Evolutionary conservation across 371 early-diverging fungal genomes (phyloP).

Genomic region (Phascolomyces articulosus): DNA sequence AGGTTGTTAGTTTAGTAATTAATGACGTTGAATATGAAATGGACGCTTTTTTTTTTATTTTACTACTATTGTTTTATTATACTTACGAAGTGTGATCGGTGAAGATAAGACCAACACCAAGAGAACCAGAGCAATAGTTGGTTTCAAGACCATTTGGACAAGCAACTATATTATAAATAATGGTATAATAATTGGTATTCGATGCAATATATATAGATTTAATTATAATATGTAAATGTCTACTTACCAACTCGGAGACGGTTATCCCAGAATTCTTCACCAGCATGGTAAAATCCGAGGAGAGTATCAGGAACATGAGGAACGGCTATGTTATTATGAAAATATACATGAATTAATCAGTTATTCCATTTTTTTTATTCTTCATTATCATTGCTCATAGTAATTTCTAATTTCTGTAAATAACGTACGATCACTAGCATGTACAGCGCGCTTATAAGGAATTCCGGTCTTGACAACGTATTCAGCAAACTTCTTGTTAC

Average conservation of each 20-base stretch:
- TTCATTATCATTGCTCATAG: no score
- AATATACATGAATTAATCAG: no score
- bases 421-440: conserved; percentile 25
- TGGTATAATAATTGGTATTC: neutral
- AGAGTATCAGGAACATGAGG: conserved; percentile 16
- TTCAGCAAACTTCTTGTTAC: conserved; percentile 21
- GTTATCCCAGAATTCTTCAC: conserved; percentile 16
- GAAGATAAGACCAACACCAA: conserved; percentile 16
- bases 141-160: conserved; percentile 21
- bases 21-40: no score
- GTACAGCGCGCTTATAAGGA: conserved; percentile 16
- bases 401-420: neutral
- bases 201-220: neutral
- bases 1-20: neutral
- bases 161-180: conserved; percentile 6
- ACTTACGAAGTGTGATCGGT: conserved; percentile 17
- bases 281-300: conserved; percentile 11
- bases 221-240: neutral
- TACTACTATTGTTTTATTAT: no score
- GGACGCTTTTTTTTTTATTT: no score
- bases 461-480: conserved; percentile 20
- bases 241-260: no score
- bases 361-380: neutral
- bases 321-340: no score
- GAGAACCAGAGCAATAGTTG: conserved; percentile 10